Evolutionary conservation across 768 basidiomycete species (phyloP).

Genomic region (Boletus speciosus): DNA sequence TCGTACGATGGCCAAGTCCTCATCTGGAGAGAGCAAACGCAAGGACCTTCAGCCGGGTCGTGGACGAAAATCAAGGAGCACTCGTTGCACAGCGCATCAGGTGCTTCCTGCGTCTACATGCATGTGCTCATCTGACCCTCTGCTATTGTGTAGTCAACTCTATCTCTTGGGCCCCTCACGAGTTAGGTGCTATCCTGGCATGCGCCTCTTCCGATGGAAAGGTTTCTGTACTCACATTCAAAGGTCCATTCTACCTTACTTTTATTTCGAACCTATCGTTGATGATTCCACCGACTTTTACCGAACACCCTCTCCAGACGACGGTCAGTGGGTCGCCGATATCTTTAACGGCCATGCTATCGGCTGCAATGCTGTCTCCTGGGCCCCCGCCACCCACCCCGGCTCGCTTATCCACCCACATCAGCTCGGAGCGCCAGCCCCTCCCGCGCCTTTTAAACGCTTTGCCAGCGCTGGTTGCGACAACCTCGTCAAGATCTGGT

Average conservation of each 20-base stretch:
- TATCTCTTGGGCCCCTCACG: constrained; percentile 98
- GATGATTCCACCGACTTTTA: background rate
- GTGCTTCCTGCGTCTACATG: constrained; percentile 40
- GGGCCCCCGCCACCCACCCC: constrained; percentile 90
- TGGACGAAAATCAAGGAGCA: constrained; percentile 98
- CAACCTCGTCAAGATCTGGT: constrained; percentile 93
- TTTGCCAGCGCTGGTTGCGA: constrained; percentile 97
- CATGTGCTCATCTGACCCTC: background rate
- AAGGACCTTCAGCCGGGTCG: constrained; percentile 49
- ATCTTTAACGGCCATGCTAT: constrained; percentile 96
- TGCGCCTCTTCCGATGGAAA: constrained; percentile 98
- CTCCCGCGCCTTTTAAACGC: constrained; percentile 70
- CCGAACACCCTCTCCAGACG: constrained; percentile 51
- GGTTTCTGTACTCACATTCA: constrained; percentile 93
- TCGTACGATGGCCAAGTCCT: constrained; percentile 98
- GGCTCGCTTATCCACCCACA: constrained; percentile 79
- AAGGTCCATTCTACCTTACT: constrained; percentile 58
- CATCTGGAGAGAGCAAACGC: constrained; percentile 90
- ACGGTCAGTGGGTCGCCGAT: constrained; percentile 93
- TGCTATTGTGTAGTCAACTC: constrained; percentile 73
- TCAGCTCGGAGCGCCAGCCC: constrained; percentile 36
- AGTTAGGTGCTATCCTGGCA: constrained; percentile 92
- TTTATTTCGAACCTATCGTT: background rate
- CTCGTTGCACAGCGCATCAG: constrained; percentile 88
- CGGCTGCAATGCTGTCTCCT: constrained; percentile 95